These are phyloP conservation scores for Yamadazyma nakazawae DNA, from an alignment of 805 yeast genomes.

Conservation along the genomic window DNA sequence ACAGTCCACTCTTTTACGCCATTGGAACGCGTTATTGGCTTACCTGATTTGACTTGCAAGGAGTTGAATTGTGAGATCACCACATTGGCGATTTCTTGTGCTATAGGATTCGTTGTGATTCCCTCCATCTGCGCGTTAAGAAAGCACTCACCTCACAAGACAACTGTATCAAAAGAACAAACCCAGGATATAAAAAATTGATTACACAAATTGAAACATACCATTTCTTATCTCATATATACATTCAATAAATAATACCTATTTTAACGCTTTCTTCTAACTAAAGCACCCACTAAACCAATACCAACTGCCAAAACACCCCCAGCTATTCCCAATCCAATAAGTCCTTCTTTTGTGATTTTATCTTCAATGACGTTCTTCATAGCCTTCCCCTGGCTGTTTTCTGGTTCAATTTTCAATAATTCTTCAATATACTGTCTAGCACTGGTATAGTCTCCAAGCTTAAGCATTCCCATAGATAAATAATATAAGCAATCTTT, in stretches of 20 bases:
- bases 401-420: conserved; percentile 77
- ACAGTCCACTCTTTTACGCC: conserved; percentile 81
- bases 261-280: conserved; percentile 27
- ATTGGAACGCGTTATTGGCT: conserved; percentile 60
- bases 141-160: background rate
- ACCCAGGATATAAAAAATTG: background rate
- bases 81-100: conserved; percentile 21
- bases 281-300: conserved; percentile 48
- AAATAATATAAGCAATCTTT: conserved; percentile 88
- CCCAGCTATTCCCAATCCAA: conserved; percentile 84
- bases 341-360: conserved; percentile 80
- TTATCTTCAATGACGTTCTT: conserved; percentile 78
- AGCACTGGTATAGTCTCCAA: conserved; percentile 84
- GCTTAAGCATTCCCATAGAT: conserved; percentile 81
- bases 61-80: conserved; percentile 28
- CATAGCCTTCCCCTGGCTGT: conserved; percentile 69
- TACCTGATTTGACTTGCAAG: conserved; percentile 42
- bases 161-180: no score
- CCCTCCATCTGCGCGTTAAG: background rate
- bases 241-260: background rate
- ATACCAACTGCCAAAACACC: conserved; percentile 85
- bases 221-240: background rate
- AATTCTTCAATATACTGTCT: conserved; percentile 80
- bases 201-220: background rate
- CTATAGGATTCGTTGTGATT: conserved; percentile 7